phyloP scores from a whole-genome alignment of 2,329 filamentous ascomycete species.

The Microthyrium microscopicum region DNA sequence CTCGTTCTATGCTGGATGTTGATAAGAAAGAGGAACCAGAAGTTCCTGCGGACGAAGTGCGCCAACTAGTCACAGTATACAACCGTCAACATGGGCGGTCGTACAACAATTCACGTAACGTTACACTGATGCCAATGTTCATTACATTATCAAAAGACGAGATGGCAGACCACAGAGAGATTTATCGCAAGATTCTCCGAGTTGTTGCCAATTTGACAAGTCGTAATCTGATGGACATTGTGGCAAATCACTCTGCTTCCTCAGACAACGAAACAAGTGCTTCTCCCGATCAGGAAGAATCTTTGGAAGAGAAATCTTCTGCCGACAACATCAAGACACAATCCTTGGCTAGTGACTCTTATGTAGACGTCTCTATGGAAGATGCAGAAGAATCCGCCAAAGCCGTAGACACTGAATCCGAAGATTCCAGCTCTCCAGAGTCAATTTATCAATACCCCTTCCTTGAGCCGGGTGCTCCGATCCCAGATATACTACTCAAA shows the following conservation, averaged over 20 bases:
- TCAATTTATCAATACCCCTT: constrained; percentile 31
- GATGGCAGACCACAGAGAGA: constrained; percentile 48
- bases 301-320: too few species aligned
- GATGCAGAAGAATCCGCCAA: constrained; percentile 19
- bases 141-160: constrained; percentile 63
- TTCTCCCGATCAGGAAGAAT: too few species aligned
- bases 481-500: constrained; percentile 47
- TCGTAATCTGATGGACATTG: constrained; percentile 42
- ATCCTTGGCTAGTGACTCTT: constrained; percentile 78
- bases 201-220: constrained; percentile 65
- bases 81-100: constrained; percentile 33
- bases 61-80: constrained; percentile 53
- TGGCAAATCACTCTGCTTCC: constrained; percentile 27
- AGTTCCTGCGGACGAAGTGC: constrained; percentile 39
- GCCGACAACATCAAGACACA: constrained; percentile 60
- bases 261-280: constrained; percentile 12
- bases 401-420: constrained; percentile 12
- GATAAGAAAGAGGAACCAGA: constrained; percentile 23
- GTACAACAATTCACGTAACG: constrained; percentile 19
- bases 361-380: constrained; percentile 72
- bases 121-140: constrained; percentile 41
- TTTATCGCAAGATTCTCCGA: constrained; percentile 64
- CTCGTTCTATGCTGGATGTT: constrained; percentile 34
- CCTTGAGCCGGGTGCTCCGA: constrained; percentile 36
- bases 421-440: constrained; percentile 19